Conservation (phyloP, 78 protist species). For the Diacronema lutheri region DNA sequence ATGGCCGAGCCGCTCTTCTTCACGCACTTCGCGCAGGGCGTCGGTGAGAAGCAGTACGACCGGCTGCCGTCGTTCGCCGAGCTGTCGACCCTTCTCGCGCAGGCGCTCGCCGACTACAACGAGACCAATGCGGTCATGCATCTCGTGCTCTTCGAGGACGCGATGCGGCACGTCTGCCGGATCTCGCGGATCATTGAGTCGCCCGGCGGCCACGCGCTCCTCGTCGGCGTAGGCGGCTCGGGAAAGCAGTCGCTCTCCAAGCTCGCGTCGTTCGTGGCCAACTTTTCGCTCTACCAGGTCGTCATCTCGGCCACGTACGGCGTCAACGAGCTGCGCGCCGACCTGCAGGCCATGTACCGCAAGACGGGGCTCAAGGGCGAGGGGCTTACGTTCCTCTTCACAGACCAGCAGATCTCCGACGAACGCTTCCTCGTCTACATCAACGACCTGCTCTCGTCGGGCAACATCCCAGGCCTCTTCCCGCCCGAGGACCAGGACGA, state of each 20-base stretch:
- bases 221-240: slow-evolving; percentile 77
- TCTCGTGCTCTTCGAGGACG: slow-evolving; percentile 73
- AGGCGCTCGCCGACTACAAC: slow-evolving; percentile 45
- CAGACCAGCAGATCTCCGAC: slow-evolving; percentile 64
- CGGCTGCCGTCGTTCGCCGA: neutral
- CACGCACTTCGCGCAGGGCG: neutral
- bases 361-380: slow-evolving; percentile 52
- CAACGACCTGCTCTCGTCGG: slow-evolving; percentile 67
- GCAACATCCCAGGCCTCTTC: slow-evolving; percentile 66
- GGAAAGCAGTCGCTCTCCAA: slow-evolving; percentile 70
- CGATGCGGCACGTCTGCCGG: slow-evolving; percentile 55
- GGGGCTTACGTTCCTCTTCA: slow-evolving; percentile 40
- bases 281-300: slow-evolving; percentile 41
- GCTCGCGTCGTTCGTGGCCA: slow-evolving; percentile 58
- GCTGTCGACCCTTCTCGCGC: slow-evolving; percentile 24
- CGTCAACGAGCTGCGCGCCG: slow-evolving; percentile 44
- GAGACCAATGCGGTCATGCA: slow-evolving; percentile 54
- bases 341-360: slow-evolving; percentile 37
- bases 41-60: slow-evolving; percentile 26
- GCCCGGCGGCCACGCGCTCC: slow-evolving; percentile 62
- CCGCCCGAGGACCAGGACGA: slow-evolving; percentile 57
- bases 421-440: slow-evolving; percentile 62
- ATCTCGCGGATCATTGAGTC: slow-evolving; percentile 47
- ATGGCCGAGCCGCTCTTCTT: neutral
- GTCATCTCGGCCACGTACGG: slow-evolving; percentile 43